A percentile compares a stretch with the other conserved stretches of the same genome.
Conservation (phyloP, 345 rosid genomes). For the Cardamine occulta region DNA sequence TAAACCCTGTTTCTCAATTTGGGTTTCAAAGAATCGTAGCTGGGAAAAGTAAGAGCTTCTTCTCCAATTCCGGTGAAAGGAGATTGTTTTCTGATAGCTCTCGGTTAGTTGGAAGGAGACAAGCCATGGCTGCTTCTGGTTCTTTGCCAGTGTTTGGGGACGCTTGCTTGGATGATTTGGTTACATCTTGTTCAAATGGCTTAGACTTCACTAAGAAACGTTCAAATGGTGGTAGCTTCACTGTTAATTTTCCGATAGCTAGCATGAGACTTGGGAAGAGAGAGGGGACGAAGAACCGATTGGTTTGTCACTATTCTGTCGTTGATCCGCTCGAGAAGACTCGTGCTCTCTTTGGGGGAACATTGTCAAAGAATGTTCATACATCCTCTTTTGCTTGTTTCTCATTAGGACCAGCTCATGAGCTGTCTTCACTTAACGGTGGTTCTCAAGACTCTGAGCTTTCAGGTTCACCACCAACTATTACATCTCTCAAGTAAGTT, state of each 20-base stretch:
- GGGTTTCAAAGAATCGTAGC: constrained; percentile 47
- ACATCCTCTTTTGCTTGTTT: constrained; percentile 48
- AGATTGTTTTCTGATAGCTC: constrained; percentile 37
- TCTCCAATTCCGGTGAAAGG: constrained; percentile 21
- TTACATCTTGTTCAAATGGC: constrained; percentile 57
- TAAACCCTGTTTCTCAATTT: constrained; percentile 50
- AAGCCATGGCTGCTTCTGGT: constrained; percentile 69
- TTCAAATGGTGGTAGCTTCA: constrained; percentile 50
- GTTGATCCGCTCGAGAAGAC: constrained; percentile 45
- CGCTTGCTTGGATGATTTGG: constrained; percentile 63
- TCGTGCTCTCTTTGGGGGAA: constrained; percentile 39
- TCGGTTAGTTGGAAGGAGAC: constrained; percentile 14
- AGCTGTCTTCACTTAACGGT: constrained; percentile 58
- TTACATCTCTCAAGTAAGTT: constrained; percentile 46
- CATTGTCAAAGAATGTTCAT: constrained; percentile 47
- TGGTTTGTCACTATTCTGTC: constrained; percentile 52
- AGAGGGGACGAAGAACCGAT: constrained; percentile 42
- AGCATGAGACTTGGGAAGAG: constrained; percentile 56
- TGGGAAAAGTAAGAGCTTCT: constrained; percentile 35
- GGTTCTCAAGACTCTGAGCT: constrained; percentile 55
- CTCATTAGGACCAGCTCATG: constrained; percentile 63
- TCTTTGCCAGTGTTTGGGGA: constrained; percentile 73
- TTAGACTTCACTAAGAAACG: constrained; percentile 58
- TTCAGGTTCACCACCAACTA: constrained; percentile 43
- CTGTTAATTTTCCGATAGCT: constrained; percentile 47